Percentiles rank a stretch among this genome's conserved stretches.
Conservation (phyloP, 257 asterid species). For the Linderniella brevidens region DNA sequence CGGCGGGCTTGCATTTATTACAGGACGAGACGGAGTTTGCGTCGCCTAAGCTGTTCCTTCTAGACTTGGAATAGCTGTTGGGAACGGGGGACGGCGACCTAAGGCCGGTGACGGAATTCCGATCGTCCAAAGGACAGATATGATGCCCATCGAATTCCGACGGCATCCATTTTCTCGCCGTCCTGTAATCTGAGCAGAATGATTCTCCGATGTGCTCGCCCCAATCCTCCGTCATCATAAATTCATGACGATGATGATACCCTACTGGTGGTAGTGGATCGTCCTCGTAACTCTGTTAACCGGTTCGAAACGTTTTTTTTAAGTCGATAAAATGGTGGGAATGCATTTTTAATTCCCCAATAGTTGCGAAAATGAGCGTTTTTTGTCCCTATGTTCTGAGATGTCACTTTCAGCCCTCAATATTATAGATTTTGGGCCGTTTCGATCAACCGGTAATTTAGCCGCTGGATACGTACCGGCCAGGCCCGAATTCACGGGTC, state of each 20-base stretch:
- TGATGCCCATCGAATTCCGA: slow-evolving; percentile 12
- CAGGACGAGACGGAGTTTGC: slow-evolving; percentile 44
- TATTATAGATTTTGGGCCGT: too few species aligned
- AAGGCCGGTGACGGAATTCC: slow-evolving; percentile 7
- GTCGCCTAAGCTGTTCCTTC: slow-evolving; percentile 62
- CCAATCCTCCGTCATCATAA: slow-evolving; percentile 35
- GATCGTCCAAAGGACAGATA: slow-evolving; percentile 14
- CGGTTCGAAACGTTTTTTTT: too few species aligned
- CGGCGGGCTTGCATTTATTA: slow-evolving; percentile 53
- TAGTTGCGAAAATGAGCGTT: too few species aligned
- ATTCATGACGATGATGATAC: slow-evolving; percentile 52
- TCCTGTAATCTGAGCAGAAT: slow-evolving; percentile 27
- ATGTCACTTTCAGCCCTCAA: too few species aligned
- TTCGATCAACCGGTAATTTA: too few species aligned
- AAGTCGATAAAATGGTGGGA: too few species aligned
- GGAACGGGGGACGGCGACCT: slow-evolving; percentile 11
- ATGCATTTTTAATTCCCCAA: too few species aligned
- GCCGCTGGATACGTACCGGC: too few species aligned
- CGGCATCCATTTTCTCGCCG: slow-evolving; percentile 20
- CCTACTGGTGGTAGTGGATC: slow-evolving; percentile 64
- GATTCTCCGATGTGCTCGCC: slow-evolving; percentile 30
- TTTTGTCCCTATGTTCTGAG: too few species aligned
- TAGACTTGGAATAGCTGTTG: slow-evolving; percentile 20
- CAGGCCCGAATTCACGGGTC: too few species aligned
- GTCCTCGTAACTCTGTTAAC: slow-evolving; percentile 61